These are phyloP conservation scores for Gentiana dahurica DNA, from an alignment of 257 asterid species.

Conservation along the genomic window DNA sequence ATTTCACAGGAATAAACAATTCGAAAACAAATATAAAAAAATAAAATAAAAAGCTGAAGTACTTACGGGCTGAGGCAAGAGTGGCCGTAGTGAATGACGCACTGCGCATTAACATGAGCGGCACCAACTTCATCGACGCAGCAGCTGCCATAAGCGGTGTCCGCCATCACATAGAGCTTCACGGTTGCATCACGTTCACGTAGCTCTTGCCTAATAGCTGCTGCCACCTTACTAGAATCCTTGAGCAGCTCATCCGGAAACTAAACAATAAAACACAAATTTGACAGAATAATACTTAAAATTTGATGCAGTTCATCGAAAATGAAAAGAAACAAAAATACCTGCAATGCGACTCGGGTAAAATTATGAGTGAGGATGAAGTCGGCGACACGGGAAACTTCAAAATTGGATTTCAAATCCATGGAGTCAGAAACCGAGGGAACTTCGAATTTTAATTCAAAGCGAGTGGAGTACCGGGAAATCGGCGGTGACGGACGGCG, in stretches of 20 bases:
- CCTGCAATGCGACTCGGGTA: slow-evolving; percentile 75
- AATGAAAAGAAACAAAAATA: slow-evolving; percentile 5
- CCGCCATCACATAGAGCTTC: slow-evolving; percentile 88
- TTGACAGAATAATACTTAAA: background rate
- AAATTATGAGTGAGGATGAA: slow-evolving; percentile 41
- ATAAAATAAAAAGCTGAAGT: slow-evolving; percentile 10
- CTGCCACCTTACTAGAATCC: slow-evolving; percentile 52
- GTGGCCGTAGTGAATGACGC: slow-evolving; percentile 72
- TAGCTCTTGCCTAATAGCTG: slow-evolving; percentile 44
- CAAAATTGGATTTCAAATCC: slow-evolving; percentile 60
- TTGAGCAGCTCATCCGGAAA: slow-evolving; percentile 74
- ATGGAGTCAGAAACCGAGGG: slow-evolving; percentile 14
- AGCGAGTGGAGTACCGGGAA: no score
- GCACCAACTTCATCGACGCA: slow-evolving; percentile 98
- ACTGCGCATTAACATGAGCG: slow-evolving; percentile 66
- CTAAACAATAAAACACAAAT: slow-evolving; percentile 10
- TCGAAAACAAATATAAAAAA: background rate
- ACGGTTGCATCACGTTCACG: slow-evolving; percentile 16
- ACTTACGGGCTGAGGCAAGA: slow-evolving; percentile 93
- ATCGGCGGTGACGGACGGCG: no score
- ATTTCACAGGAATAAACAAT: no score
- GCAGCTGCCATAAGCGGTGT: slow-evolving; percentile 88
- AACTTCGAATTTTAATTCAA: no score
- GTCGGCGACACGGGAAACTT: slow-evolving; percentile 52
- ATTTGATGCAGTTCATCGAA: background rate